A percentile compares a stretch with the other conserved stretches of the same genome.
Evolutionary conservation across 1,139 yeast species (phyloP).

Genomic region (Williopsis jadinii): DNA sequence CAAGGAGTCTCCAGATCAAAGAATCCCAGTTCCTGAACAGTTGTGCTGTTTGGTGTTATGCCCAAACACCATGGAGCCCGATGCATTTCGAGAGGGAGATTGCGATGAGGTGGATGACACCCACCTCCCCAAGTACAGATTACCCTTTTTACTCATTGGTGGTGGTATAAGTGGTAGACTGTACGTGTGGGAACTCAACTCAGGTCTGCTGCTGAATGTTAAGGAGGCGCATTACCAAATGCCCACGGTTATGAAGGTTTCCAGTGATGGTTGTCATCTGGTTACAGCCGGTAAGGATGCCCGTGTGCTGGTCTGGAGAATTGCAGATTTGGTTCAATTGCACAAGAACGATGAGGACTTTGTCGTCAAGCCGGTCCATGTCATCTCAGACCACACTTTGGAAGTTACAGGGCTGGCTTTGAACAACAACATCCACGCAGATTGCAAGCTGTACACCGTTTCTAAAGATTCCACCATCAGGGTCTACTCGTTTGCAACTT

Average conservation of each 20-base stretch:
- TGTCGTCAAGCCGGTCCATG: constrained; percentile 33
- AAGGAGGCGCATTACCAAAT: constrained; percentile 84
- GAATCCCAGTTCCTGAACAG: constrained; percentile 80
- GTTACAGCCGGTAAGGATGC: constrained; percentile 81
- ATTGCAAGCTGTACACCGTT: constrained; percentile 60
- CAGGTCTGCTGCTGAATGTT: constrained; percentile 68
- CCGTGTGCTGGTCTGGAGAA: constrained; percentile 69
- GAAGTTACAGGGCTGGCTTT: constrained; percentile 59
- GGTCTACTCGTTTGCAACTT: constrained; percentile 41
- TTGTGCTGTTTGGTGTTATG: constrained; percentile 50
- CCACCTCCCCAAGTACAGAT: constrained; percentile 29
- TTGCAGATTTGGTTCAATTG: constrained; percentile 48
- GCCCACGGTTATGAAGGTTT: constrained; percentile 50
- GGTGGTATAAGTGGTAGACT: constrained; percentile 68
- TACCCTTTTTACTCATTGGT: constrained; percentile 68
- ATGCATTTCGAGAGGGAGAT: constrained; percentile 21
- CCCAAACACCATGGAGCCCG: constrained; percentile 25
- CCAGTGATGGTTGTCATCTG: constrained; percentile 60
- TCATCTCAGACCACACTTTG: constrained; percentile 70
- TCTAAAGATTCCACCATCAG: constrained; percentile 76
- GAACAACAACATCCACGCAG: constrained; percentile 46
- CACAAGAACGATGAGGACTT: constrained; percentile 26
- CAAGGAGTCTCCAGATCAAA: constrained; percentile 77
- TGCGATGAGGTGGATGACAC: constrained; percentile 9
- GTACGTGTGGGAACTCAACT: constrained; percentile 79